Evolutionary conservation across 148 eudicot species (phyloP).

Genomic region (Polygonum maritimum): DNA sequence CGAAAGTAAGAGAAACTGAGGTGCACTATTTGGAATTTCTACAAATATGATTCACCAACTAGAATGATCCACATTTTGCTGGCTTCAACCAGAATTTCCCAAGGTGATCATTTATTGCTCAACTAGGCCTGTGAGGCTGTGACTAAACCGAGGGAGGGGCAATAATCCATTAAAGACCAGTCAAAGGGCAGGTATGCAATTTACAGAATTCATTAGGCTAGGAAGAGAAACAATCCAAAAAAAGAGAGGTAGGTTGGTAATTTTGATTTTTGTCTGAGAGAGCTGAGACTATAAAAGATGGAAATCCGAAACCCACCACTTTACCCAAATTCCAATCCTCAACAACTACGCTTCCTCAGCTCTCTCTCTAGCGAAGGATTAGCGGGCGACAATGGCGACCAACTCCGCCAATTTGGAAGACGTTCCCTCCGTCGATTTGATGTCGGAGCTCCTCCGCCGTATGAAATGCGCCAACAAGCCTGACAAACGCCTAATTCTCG

Average conservation of each 20-base stretch:
- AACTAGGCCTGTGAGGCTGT: neutral
- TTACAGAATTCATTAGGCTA: neutral
- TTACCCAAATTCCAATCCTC: neutral
- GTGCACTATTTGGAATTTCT: too few relatives aligned
- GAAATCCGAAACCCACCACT: neutral
- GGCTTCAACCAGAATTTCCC: too few relatives aligned
- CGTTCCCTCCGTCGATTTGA: slow-evolving; percentile 56
- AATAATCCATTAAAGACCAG: neutral
- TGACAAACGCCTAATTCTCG: slow-evolving; percentile 88
- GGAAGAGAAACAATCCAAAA: neutral
- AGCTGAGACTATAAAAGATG: neutral
- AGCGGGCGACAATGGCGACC: slow-evolving; percentile 24
- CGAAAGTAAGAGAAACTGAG: too few relatives aligned
- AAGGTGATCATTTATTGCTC: too few relatives aligned
- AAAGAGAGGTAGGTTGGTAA: neutral
- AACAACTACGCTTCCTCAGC: neutral
- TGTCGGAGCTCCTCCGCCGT: slow-evolving; percentile 92
- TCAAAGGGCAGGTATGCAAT: neutral
- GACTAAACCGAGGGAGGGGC: too few relatives aligned
- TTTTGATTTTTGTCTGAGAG: neutral
- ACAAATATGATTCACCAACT: too few relatives aligned
- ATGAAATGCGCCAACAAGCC: slow-evolving; percentile 84
- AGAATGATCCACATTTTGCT: too few relatives aligned
- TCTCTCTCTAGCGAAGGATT: slow-evolving; percentile 12
- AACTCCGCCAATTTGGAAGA: slow-evolving; percentile 53